Base-by-base conservation (phyloP, 2,329 filamentous ascomycete species). In the Scopulariopsis brevicaulis region DNA sequence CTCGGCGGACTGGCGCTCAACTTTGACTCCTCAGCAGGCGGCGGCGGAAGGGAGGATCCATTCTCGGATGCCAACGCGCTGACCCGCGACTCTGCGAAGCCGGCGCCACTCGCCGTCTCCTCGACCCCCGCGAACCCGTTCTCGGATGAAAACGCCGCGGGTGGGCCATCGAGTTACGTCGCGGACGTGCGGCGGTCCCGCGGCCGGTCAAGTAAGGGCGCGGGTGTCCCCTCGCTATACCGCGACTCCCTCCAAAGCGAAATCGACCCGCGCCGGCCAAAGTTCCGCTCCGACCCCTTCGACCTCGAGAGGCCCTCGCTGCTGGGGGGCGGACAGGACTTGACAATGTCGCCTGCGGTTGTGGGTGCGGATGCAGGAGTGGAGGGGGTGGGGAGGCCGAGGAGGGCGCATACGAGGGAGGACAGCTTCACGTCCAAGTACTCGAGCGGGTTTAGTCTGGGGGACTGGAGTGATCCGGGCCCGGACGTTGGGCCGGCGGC, bases 211-310 rank as follows among this genome's bases (percentile, higher is more conserved):
- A 70, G 68, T 61, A 64, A 65, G 62, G 70, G 70, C 55, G 73
- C 74, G 18, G 61, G 73, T 56, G 37, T 40, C 8, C 28, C 28
- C 28, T 32, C 28, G 40, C 40, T n/a, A 20, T 75, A 76, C 63
- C 72, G 75, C 48, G 73, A 76, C 34, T 71, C 70, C 0, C 57
- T 65, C 20, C 65, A 65, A 51, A 78, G 73, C 46, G 64, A 68
- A n/a, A 73, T 77, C 52, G 73, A 73, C 52, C 74, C 71, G 6
- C 69, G 73, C 18, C 75, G 78, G 58, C 78, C 78, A 64, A 82
- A 81, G 64, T 82, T 83, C 66, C 79, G 82, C 52, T 84, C 82
- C 1, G 82, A 86, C 62, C 83, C 82, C 1, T 86, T 86, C 64
- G 83, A 86, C 62, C 73, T 86, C n/a, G 83, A 86, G 65, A 62